These are phyloP conservation scores for Dendrobium chrysotoxum DNA, from an alignment of 106 monocot genomes.

Conservation along the genomic window DNA sequence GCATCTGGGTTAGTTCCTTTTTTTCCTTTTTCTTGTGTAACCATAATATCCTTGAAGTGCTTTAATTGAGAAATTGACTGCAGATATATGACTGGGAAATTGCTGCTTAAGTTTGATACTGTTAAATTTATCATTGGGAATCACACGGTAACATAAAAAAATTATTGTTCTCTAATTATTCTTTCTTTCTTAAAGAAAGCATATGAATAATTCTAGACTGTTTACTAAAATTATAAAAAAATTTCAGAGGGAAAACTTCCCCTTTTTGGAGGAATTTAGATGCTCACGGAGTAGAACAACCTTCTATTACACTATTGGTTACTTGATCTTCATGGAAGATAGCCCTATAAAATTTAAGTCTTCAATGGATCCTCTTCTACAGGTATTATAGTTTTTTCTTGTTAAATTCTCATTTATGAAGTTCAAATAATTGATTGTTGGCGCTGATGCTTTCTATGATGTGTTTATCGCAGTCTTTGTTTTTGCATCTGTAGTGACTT, in stretches of 20 bases:
- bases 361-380: slow-evolving; percentile 93
- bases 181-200: neutral
- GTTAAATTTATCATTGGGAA: slow-evolving; percentile 81
- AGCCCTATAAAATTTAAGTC: slow-evolving; percentile 87
- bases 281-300: slow-evolving; percentile 89
- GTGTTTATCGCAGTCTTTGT: neutral
- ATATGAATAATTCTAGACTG: too few species aligned
- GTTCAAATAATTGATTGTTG: neutral
- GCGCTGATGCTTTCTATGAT: neutral
- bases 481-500: neutral
- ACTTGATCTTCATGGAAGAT: slow-evolving; percentile 97
- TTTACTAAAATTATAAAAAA: neutral
- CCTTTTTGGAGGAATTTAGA: slow-evolving; percentile 85
- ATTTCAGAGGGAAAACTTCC: slow-evolving; percentile 85
- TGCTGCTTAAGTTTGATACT: slow-evolving; percentile 93
- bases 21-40: neutral
- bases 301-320: slow-evolving; percentile 90
- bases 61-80: slow-evolving; percentile 22
- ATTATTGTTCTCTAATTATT: neutral
- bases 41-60: neutral
- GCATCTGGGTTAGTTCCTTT: slow-evolving; percentile 71
- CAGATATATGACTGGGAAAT: slow-evolving; percentile 99
- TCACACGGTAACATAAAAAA: slow-evolving; percentile 56
- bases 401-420: neutral
- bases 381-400: slow-evolving; percentile 25